Evolutionary conservation across 495 filamentous ascomycete genomes (phyloP), one percentile per base, ranked within the genome.

Genomic region (Glonium stellatum): DNA sequence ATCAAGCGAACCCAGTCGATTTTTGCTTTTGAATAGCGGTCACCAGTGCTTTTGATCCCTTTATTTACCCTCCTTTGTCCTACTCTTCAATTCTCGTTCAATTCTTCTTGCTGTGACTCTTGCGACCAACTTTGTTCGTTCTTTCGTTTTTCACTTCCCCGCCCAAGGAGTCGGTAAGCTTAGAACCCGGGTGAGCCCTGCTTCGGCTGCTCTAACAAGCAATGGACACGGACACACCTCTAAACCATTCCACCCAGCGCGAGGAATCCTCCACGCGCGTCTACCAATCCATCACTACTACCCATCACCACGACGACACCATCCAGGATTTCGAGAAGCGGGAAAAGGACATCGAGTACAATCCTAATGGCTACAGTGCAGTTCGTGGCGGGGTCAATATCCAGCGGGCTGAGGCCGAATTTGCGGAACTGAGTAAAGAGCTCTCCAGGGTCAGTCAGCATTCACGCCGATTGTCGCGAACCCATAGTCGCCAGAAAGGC

Each of bases 371-470:
- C 58, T 47, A 55, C 35, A 46, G 54, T n/a, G 13, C 31, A 31
- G 31, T 57, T 39, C 36, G 25, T 11, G 35, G 68, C 73, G 86
- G 82, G 46, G 80, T 90, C 41, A 83, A 92, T 64, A 82, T 95
- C 55, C 75, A 80, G 54, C 81, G 79, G 36, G 90, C 90, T 11
- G 84, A 91, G 69, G 80, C 83, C 36, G 86, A 93, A 44, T 95
- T 95, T 62, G 82, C 81, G 8, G 79, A 90, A 61, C 77, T 95
- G 19, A 88, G 82, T 66, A 79, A 82, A 47, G 84, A 92, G 73
- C 76, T 95, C 35, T 90, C 86, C 12, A 80, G 78, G 35, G 75
- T 77, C 0, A 79, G 78, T 54, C 58, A 85, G 71, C 64, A 72
- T 64, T 70, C 79, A 63, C 68, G 75, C 61, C 68, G 76, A 54